phyloP scores from a whole-genome alignment of 306 rosid species.

The Phaseolus lunatus region DNA sequence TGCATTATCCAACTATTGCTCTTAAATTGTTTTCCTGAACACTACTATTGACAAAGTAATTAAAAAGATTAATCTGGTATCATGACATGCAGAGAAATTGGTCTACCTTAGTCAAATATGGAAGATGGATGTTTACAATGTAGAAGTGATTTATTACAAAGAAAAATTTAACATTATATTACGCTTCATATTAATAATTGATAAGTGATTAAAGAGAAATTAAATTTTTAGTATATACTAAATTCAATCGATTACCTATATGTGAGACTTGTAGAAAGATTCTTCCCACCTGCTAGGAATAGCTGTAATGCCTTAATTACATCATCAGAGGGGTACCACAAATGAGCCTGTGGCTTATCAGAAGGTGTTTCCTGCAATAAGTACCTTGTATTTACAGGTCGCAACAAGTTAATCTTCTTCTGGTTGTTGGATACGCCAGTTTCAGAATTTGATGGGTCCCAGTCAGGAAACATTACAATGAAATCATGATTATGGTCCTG shows the following conservation, averaged over 20 bases:
- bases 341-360: conserved; percentile 70
- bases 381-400: conserved; percentile 59
- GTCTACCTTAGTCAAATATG: neutral
- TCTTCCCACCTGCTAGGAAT: conserved; percentile 66
- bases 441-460: conserved; percentile 67
- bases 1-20: conserved; percentile 1
- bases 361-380: conserved; percentile 49
- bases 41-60: neutral
- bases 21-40: neutral
- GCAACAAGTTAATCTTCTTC: conserved; percentile 45
- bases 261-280: conserved; percentile 69
- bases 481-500: conserved; percentile 95
- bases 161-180: conserved; percentile 9
- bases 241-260: conserved; percentile 67
- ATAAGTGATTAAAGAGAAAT: neutral
- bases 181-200: conserved; percentile 7
- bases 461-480: conserved; percentile 85
- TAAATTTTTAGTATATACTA: neutral
- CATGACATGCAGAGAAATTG: neutral
- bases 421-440: conserved; percentile 42
- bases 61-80: neutral
- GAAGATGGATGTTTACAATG: neutral
- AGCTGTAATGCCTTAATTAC: conserved; percentile 73
- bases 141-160: neutral
- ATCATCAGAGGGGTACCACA: conserved; percentile 81